Percentiles rank a stretch among this genome's conserved stretches.
phyloP scores from a whole-genome alignment of 805 yeast species.

The Candida xiaguanensis region DNA sequence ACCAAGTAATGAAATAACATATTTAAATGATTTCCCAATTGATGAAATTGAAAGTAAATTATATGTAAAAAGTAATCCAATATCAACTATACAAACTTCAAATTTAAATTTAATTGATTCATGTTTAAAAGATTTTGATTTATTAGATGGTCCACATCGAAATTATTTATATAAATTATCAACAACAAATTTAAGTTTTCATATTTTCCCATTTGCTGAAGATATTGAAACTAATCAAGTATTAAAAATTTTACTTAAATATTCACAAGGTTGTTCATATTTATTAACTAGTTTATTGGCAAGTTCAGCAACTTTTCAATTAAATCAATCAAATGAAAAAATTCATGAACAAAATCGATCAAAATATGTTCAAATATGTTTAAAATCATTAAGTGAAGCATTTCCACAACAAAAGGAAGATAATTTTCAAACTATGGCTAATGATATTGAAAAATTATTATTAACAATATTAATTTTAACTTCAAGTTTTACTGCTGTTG shows the following conservation, averaged over 20 bases:
- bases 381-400: conserved; percentile 49
- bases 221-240: conserved; percentile 33
- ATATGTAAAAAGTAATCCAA: not conserved
- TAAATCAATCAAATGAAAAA: conserved; percentile 32
- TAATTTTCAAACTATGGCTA: conserved; percentile 17
- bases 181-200: conserved; percentile 25
- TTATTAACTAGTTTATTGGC: conserved; percentile 63
- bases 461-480: conserved; percentile 62
- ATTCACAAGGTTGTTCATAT: conserved; percentile 57
- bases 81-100: not conserved
- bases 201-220: conserved; percentile 36
- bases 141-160: conserved; percentile 19
- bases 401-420: conserved; percentile 12
- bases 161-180: conserved; percentile 28
- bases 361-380: conserved; percentile 59
- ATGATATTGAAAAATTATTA: conserved; percentile 54
- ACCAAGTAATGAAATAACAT: conserved; percentile 1
- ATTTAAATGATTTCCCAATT: not conserved
- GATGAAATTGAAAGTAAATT: not conserved
- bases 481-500: conserved; percentile 50
- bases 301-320: conserved; percentile 58
- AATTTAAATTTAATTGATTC: conserved; percentile 21
- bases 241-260: conserved; percentile 44
- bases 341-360: conserved; percentile 48
- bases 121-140: conserved; percentile 19